Percentiles rank a stretch among this genome's conserved stretches.
These are phyloP conservation scores for Lactarius akahatsu DNA, from an alignment of 768 basidiomycete species.

Conservation along the genomic window DNA sequence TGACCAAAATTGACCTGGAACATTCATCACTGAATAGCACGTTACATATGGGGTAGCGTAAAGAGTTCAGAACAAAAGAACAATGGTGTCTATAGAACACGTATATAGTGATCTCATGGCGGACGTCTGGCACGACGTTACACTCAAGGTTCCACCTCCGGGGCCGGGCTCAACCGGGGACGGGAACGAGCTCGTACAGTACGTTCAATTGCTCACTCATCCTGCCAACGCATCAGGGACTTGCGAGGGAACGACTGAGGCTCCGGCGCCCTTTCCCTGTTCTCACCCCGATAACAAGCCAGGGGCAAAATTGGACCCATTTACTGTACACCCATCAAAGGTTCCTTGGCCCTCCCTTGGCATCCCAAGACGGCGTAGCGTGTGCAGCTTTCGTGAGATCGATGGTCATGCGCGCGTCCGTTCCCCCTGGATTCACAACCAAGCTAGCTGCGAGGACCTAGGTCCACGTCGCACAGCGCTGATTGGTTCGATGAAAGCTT, in stretches of 20 bases:
- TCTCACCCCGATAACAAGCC: background rate
- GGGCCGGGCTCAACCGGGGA: background rate
- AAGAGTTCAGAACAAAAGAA: background rate
- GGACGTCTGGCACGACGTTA: background rate
- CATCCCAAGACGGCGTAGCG: background rate
- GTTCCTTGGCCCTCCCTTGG: background rate
- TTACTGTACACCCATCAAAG: background rate
- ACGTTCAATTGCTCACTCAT: background rate
- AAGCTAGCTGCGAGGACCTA: background rate
- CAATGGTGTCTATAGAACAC: no score
- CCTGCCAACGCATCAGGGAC: background rate
- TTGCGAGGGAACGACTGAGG: background rate
- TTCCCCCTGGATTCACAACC: background rate
- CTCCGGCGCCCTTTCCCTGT: background rate
- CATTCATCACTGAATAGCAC: background rate
- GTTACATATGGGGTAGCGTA: background rate
- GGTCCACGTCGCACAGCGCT: background rate
- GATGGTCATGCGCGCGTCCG: background rate
- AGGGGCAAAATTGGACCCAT: background rate
- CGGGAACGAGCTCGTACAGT: background rate
- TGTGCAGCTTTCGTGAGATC: background rate
- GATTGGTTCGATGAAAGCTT: constrained; percentile 2
- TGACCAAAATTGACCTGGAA: no score
- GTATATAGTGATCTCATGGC: background rate
- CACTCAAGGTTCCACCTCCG: background rate